These are phyloP conservation scores for Camelina laxa DNA, from an alignment of 345 rosid genomes.

Conservation along the genomic window DNA sequence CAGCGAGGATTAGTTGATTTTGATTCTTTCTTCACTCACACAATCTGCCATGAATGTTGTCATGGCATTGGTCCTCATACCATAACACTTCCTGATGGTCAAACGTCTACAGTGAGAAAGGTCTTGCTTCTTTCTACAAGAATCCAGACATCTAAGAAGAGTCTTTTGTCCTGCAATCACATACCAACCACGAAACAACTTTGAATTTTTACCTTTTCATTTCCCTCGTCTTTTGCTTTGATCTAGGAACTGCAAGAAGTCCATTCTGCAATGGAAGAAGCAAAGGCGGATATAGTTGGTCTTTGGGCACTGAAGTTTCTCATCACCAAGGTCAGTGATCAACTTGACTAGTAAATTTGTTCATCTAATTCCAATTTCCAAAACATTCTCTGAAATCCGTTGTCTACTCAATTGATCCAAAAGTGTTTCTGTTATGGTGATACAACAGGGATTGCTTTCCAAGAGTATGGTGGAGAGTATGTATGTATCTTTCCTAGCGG, in stretches of 20 bases:
- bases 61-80: constrained; percentile 98
- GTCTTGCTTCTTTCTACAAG: constrained; percentile 47
- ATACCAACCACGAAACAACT: neutral
- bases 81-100: constrained; percentile 86
- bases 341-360: constrained; percentile 6
- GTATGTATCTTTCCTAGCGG: constrained; percentile 90
- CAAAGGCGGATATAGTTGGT: constrained; percentile 96
- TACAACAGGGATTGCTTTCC: constrained; percentile 66
- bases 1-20: constrained; percentile 84
- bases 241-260: constrained; percentile 89
- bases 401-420: no score
- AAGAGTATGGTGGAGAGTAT: constrained; percentile 67
- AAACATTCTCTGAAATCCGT: neutral
- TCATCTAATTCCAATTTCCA: neutral
- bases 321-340: constrained; percentile 60
- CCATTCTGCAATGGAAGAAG: constrained; percentile 92
- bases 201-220: neutral
- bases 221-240: constrained; percentile 15
- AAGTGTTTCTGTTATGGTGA: neutral
- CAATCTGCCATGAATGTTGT: constrained; percentile 94
- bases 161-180: neutral
- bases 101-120: constrained; percentile 83
- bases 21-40: constrained; percentile 94
- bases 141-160: neutral
- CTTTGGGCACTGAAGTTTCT: constrained; percentile 93